phyloP scores from a whole-genome alignment of 129 eudicot genomes.

The Artemisia annua region DNA sequence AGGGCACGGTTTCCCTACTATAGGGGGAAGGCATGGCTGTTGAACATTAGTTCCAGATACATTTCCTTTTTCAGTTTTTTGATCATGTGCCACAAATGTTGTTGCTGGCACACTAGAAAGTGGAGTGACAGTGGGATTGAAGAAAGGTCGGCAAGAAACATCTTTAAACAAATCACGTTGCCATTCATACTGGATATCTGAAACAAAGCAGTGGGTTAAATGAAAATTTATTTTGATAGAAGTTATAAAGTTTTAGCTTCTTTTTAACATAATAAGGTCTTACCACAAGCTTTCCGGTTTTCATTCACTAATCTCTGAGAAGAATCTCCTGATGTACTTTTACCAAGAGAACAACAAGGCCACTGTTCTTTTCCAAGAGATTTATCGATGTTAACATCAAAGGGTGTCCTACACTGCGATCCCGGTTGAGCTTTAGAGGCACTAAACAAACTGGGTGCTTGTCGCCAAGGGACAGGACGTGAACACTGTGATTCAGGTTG shows the following conservation, averaged over 20 bases:
- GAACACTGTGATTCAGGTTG: constrained; percentile 40
- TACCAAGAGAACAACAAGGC: constrained; percentile 40
- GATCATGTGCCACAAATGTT: constrained; percentile 34
- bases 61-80: constrained; percentile 34
- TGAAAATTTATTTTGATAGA: constrained; percentile 4
- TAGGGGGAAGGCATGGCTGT: constrained; percentile 23
- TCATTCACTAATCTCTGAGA: constrained; percentile 42
- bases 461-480: constrained; percentile 42
- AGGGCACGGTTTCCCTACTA: constrained; percentile 35
- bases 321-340: constrained; percentile 34
- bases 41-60: constrained; percentile 37
- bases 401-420: constrained; percentile 9
- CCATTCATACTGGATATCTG: constrained; percentile 52
- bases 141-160: constrained; percentile 35
- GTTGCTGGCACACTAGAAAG: constrained; percentile 37
- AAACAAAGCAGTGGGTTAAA: constrained; percentile 23
- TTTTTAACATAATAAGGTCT: constrained; percentile 15
- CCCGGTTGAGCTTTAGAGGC: constrained; percentile 42
- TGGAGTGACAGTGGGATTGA: constrained; percentile 29
- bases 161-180: constrained; percentile 30
- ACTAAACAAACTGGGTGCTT: constrained; percentile 59
- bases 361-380: not conserved
- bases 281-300: constrained; percentile 49
- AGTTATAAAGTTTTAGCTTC: not conserved
- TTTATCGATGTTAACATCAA: too few species aligned